A percentile compares a stretch with the other conserved stretches of the same genome.
phyloP scores from a whole-genome alignment of 2,329 filamentous ascomycete genomes.

The Elsinoe perseae region DNA sequence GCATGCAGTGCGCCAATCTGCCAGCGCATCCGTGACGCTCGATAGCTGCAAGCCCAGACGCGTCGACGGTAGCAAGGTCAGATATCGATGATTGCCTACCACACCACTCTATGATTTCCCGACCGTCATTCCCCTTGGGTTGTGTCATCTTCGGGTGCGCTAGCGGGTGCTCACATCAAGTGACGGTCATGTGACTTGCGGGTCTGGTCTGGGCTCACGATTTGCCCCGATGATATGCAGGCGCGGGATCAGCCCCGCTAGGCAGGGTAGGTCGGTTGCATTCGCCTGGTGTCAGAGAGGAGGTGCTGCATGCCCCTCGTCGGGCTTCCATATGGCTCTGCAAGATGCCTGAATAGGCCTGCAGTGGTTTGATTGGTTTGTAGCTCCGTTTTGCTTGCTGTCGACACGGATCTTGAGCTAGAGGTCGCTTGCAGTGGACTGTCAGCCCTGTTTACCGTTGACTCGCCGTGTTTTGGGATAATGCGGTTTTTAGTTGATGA shows the following conservation, averaged over 20 bases:
- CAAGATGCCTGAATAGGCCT: not conserved
- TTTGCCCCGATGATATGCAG: not conserved
- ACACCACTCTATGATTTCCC: not conserved
- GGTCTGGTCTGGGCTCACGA: not conserved
- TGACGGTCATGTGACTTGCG: constrained; percentile 7
- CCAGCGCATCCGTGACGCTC: not conserved
- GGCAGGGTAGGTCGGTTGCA: not conserved
- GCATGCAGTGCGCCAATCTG: not conserved
- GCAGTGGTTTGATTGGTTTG: not conserved
- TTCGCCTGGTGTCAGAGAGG: not conserved
- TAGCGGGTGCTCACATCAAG: not conserved
- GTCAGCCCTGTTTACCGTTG: not conserved
- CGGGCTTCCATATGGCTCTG: not conserved
- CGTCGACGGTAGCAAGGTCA: not conserved
- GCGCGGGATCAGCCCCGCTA: not conserved
- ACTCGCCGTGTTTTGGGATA: not conserved
- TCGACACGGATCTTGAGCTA: not conserved
- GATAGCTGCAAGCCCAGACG: not conserved
- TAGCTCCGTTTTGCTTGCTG: not conserved
- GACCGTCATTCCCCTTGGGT: too few relatives aligned
- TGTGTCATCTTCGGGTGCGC: constrained; percentile 1
- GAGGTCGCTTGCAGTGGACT: not conserved
- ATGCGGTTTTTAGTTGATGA: not conserved
- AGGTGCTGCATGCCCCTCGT: not conserved
- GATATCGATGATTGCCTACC: not conserved